phyloP scores from a whole-genome alignment of 768 basidiomycete species.

The Gelatoporia subvermispora region DNA sequence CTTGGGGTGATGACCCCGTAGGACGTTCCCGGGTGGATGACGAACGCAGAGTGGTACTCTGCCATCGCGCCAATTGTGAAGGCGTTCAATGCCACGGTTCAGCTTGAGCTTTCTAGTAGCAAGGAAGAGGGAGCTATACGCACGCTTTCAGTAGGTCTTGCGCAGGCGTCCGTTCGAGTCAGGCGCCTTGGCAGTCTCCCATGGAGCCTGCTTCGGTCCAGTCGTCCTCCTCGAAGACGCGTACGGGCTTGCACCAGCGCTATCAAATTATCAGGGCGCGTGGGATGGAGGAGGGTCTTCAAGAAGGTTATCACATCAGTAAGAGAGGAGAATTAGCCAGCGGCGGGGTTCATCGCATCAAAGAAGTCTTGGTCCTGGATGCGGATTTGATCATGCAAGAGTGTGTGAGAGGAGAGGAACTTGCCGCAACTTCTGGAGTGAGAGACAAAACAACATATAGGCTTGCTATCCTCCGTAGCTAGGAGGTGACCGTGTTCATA shows the following conservation, averaged over 20 bases:
- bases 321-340: constrained; percentile 49
- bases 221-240: constrained; percentile 26
- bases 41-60: constrained; percentile 19
- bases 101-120: no score
- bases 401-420: constrained; percentile 7
- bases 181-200: constrained; percentile 20
- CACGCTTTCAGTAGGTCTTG: constrained; percentile 26
- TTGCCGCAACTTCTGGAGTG: constrained; percentile 30
- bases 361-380: constrained; percentile 35
- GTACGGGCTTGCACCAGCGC: constrained; percentile 23
- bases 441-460: constrained; percentile 37
- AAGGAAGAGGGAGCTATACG: not conserved
- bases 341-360: constrained; percentile 39
- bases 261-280: constrained; percentile 18
- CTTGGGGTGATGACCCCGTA: constrained; percentile 24
- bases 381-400: not conserved
- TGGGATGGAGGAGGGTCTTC: constrained; percentile 41
- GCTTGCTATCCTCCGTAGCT: constrained; percentile 29
- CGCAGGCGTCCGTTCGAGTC: constrained; percentile 17
- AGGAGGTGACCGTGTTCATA: constrained; percentile 40
- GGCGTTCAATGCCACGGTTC: no score
- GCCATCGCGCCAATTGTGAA: constrained; percentile 21
- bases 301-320: constrained; percentile 40
- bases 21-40: constrained; percentile 22
- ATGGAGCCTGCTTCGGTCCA: constrained; percentile 18